A percentile compares a stretch with the other conserved stretches of the same genome.
Evolutionary conservation across 2,329 filamentous ascomycete genomes (phyloP).

Genomic region (Massarina eburnea): DNA sequence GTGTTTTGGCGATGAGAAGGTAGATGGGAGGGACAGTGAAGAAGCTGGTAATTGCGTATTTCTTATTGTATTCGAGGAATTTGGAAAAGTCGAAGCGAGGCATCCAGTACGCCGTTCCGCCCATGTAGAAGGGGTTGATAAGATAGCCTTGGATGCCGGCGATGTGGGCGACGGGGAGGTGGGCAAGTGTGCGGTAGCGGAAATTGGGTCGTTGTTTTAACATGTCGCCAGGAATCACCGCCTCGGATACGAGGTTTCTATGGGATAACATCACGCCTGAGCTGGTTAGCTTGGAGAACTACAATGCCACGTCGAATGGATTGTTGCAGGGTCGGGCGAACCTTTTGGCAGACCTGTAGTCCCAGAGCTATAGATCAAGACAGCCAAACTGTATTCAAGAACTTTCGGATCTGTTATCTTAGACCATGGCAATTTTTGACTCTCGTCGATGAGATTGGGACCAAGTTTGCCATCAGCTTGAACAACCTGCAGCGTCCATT

Average conservation of each 20-base stretch:
- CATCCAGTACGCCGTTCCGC: conserved; percentile 62
- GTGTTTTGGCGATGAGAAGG: conserved; percentile 60
- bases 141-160: conserved; percentile 52
- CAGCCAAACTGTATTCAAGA: conserved; percentile 50
- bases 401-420: conserved; percentile 53
- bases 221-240: conserved; percentile 35
- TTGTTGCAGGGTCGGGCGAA: conserved; percentile 7
- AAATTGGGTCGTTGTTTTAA: conserved; percentile 30
- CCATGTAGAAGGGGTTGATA: conserved; percentile 46
- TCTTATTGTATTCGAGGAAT: conserved; percentile 57
- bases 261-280: conserved; percentile 48
- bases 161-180: conserved; percentile 52
- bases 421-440: conserved; percentile 55
- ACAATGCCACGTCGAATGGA: neutral
- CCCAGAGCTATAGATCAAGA: conserved; percentile 51
- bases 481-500: conserved; percentile 38
- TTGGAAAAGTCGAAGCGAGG: conserved; percentile 58
- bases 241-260: conserved; percentile 47
- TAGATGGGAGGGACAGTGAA: conserved; percentile 65
- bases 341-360: conserved; percentile 53
- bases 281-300: neutral
- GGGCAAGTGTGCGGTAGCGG: conserved; percentile 47
- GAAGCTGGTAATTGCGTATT: conserved; percentile 56
- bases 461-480: conserved; percentile 27
- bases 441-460: conserved; percentile 31